These are phyloP conservation scores for Leucocoprinus leucothites DNA, from an alignment of 768 basidiomycete genomes.

Conservation along the genomic window DNA sequence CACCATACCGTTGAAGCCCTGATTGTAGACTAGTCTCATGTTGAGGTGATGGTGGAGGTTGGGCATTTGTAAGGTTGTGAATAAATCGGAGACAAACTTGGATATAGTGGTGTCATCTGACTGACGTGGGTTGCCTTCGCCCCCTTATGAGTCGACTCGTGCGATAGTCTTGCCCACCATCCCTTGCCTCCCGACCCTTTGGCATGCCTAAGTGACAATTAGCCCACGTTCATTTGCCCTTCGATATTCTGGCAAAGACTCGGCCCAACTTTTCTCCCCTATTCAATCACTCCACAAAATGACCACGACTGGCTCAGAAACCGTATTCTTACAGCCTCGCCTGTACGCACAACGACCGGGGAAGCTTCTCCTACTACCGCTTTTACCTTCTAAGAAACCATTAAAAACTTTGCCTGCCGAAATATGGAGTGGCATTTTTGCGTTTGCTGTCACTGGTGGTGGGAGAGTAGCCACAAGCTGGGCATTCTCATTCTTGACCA, in stretches of 20 bases:
- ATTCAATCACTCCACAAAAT: constrained; percentile 14
- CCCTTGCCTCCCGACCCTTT: neutral
- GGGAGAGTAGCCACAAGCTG: constrained; percentile 19
- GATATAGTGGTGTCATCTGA: neutral
- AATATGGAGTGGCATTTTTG: constrained; percentile 66
- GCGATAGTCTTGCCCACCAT: neutral
- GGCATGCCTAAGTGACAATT: constrained; percentile 2
- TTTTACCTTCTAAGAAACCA: constrained; percentile 54
- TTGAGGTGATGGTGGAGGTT: neutral
- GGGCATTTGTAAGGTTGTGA: neutral
- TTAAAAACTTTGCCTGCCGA: constrained; percentile 62
- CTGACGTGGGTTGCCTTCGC: neutral
- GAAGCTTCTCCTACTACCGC: constrained; percentile 61
- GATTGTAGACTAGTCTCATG: neutral
- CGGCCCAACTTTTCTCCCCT: neutral
- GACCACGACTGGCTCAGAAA: constrained; percentile 26
- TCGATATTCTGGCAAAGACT: neutral
- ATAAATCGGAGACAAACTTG: neutral
- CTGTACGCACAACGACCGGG: constrained; percentile 61
- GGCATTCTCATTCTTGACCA: constrained; percentile 34
- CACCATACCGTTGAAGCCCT: too few species aligned
- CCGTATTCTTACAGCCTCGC: constrained; percentile 61
- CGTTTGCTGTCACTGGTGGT: constrained; percentile 29
- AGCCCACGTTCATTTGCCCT: neutral
- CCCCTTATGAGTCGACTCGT: neutral